Conservation (phyloP, 176 grass and related monocot genomes). For the Tuctoria greenei region DNA sequence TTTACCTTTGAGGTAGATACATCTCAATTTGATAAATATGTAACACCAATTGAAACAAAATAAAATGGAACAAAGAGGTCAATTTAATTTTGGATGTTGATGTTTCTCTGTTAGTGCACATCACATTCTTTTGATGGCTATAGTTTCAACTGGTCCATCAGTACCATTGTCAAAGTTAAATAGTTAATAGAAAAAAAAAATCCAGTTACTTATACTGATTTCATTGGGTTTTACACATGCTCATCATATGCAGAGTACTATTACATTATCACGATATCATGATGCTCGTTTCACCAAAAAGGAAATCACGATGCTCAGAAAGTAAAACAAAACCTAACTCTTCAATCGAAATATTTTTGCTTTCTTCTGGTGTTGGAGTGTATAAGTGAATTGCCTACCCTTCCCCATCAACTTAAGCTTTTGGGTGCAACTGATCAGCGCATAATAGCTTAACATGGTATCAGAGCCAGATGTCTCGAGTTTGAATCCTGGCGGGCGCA, state of each 20-base stretch:
- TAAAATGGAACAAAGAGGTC: not conserved
- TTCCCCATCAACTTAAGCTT: too few relatives aligned
- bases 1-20: not conserved
- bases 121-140: not conserved
- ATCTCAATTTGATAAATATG: not conserved
- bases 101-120: not conserved
- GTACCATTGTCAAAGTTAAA: slow-evolving; percentile 3
- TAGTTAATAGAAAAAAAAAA: slow-evolving; percentile 9
- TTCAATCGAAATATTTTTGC: slow-evolving; percentile 3
- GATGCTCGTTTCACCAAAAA: not conserved
- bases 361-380: too few relatives aligned
- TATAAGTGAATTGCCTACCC: too few relatives aligned
- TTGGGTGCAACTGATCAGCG: too few relatives aligned
- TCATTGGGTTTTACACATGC: not conserved
- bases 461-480: too few relatives aligned
- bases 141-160: slow-evolving; percentile 13
- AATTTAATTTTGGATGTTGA: not conserved
- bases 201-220: not conserved
- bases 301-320: not conserved
- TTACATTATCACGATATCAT: slow-evolving; percentile 7
- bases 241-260: slow-evolving; percentile 9
- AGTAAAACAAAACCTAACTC: slow-evolving; percentile 4
- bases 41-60: not conserved
- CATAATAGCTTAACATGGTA: too few relatives aligned
- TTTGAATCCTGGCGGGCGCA: too few relatives aligned